phyloP scores from a whole-genome alignment of 2,329 filamentous ascomycete genomes.

The Clarireedia monteithiana region DNA sequence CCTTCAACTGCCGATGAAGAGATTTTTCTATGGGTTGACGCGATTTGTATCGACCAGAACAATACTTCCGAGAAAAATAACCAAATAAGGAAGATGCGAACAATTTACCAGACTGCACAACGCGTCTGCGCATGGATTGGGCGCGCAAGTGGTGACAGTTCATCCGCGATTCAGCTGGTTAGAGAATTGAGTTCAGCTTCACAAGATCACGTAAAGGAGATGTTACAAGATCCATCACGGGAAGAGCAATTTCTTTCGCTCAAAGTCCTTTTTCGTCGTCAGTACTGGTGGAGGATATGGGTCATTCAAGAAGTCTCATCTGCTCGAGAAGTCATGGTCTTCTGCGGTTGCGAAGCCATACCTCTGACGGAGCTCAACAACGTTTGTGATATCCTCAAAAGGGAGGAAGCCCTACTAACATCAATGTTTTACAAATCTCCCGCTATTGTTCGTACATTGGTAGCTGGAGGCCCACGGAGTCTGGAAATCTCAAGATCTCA shows the following conservation, averaged over 20 bases:
- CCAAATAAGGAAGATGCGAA: conserved; percentile 20
- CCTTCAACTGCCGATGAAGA: conserved; percentile 7
- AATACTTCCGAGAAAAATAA: conserved; percentile 18
- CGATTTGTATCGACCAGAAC: conserved; percentile 22
- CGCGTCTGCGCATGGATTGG: conserved; percentile 22
- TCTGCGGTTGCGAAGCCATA: conserved; percentile 32
- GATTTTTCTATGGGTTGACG: conserved; percentile 22
- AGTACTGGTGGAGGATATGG: conserved; percentile 36
- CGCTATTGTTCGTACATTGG: conserved; percentile 17
- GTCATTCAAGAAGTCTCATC: conserved; percentile 37
- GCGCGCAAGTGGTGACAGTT: conserved; percentile 8
- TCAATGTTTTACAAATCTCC: conserved; percentile 15
- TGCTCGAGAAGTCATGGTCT: conserved; percentile 29
- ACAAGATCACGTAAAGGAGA: conserved; percentile 7
- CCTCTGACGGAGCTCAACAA: conserved; percentile 31
- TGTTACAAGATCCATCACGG: conserved; percentile 12
- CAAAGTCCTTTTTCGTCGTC: conserved; percentile 31
- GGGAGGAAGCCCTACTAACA: conserved; percentile 11
- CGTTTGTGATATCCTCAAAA: conserved; percentile 17
- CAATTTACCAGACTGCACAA: conserved; percentile 19
- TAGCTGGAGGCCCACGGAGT: conserved; percentile 18
- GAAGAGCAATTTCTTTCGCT: conserved; percentile 26
- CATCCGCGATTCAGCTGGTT: conserved; percentile 14
- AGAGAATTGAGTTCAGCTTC: conserved; percentile 13
- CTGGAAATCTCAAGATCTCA: conserved; percentile 20